Conservation (phyloP, 1,139 yeast species). For the Magnusiomyces suaveolens region DNA sequence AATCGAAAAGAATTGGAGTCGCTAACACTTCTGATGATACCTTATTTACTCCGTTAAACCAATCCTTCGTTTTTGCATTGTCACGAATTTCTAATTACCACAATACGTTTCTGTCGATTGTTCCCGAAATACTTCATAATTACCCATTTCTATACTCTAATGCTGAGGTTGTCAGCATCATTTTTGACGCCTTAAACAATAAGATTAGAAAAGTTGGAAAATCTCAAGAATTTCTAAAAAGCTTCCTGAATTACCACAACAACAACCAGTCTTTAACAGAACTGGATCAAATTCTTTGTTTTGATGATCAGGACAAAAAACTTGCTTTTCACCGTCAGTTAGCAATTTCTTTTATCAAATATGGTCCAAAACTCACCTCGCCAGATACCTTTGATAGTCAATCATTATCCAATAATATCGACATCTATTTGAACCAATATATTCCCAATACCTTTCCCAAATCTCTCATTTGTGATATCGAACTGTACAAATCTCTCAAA, state of each 20-base stretch:
- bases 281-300: not conserved
- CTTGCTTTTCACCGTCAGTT: not conserved
- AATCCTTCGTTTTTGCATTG: conserved; percentile 8
- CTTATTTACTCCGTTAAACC: conserved; percentile 5
- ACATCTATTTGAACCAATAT: conserved; percentile 6
- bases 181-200: not conserved
- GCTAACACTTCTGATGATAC: not conserved
- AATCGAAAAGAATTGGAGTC: not conserved
- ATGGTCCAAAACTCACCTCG: not conserved
- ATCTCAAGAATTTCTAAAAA: not conserved
- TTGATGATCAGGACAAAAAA: not conserved
- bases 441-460: not conserved
- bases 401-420: not conserved
- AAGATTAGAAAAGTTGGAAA: not conserved
- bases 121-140: not conserved
- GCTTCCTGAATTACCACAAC: not conserved
- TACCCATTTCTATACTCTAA: not conserved
- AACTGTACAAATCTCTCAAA: conserved; percentile 7
- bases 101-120: not conserved
- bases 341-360: conserved; percentile 1
- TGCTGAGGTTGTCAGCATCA: not conserved
- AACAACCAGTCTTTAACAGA: not conserved
- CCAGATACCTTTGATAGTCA: not conserved
- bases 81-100: not conserved
- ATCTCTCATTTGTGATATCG: conserved; percentile 6